These are phyloP conservation scores for Candida suzukii DNA, from an alignment of 805 yeast species.

Conservation along the genomic window DNA sequence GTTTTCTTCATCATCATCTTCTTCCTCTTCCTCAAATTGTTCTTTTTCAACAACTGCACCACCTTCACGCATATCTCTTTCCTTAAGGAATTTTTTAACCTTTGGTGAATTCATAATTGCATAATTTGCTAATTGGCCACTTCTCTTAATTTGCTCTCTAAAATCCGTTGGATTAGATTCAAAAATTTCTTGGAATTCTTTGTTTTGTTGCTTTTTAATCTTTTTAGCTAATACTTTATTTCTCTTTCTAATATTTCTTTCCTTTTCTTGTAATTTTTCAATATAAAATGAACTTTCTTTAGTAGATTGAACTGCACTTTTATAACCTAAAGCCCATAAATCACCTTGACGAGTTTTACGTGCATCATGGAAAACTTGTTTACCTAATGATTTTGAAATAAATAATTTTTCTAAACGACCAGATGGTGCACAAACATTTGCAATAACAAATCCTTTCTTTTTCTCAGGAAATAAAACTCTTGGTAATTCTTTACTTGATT, in stretches of 20 bases:
- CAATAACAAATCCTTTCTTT: conserved; percentile 72
- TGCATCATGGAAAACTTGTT: conserved; percentile 80
- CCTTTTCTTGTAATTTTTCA: conserved; percentile 28
- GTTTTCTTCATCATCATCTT: not conserved
- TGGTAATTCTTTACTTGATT: conserved; percentile 47
- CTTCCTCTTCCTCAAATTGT: conserved; percentile 5
- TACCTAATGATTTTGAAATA: conserved; percentile 69
- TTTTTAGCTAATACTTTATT: conserved; percentile 18
- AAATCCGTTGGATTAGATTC: conserved; percentile 15
- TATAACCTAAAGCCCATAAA: conserved; percentile 72
- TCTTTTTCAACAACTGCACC: conserved; percentile 14
- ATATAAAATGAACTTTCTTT: conserved; percentile 24
- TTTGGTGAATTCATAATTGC: conserved; percentile 19
- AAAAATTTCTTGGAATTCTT: conserved; percentile 18
- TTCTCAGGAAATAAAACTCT: conserved; percentile 72
- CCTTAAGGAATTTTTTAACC: conserved; percentile 7
- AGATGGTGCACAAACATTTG: conserved; percentile 72
- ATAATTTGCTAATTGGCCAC: conserved; percentile 22
- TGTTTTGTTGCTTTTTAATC: conserved; percentile 15
- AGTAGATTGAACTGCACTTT: conserved; percentile 35
- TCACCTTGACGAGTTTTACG: conserved; percentile 83
- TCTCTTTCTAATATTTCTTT: conserved; percentile 17
- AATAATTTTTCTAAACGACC: conserved; percentile 86
- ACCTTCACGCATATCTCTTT: not conserved
- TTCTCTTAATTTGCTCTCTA: conserved; percentile 12